Evolutionary conservation across 768 basidiomycete genomes (phyloP).

Genomic region (Boletus vermiculosoides): DNA sequence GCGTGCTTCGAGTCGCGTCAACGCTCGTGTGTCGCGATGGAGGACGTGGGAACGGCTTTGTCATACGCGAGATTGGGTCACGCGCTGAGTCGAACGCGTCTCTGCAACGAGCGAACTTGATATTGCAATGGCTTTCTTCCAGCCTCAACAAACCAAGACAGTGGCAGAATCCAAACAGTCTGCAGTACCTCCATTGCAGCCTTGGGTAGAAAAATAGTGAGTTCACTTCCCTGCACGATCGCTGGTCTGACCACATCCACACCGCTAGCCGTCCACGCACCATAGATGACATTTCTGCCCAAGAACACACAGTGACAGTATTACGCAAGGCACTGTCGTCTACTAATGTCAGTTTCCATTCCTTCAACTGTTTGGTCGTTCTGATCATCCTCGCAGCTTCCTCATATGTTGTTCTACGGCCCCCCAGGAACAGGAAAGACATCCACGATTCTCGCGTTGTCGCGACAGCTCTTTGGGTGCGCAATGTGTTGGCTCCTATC

Average conservation of each 20-base stretch:
- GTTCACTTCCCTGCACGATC: constrained; percentile 22
- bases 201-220: constrained; percentile 99
- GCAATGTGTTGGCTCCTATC: constrained; percentile 19
- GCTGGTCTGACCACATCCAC: constrained; percentile 6
- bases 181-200: constrained; percentile 63
- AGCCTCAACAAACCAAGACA: constrained; percentile 41
- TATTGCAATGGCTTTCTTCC: constrained; percentile 67
- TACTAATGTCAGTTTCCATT: constrained; percentile 66
- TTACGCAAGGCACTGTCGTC: constrained; percentile 87
- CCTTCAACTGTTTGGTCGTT: background rate
- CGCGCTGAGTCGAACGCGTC: constrained; percentile 46
- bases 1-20: constrained; percentile 17
- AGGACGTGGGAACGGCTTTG: constrained; percentile 31
- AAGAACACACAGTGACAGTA: constrained; percentile 94
- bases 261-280: constrained; percentile 84
- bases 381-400: constrained; percentile 59
- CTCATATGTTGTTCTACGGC: constrained; percentile 99
- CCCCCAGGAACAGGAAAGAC: constrained; percentile 99
- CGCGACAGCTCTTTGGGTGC: constrained; percentile 93
- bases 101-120: background rate
- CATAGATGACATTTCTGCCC: constrained; percentile 96
- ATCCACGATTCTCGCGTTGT: constrained; percentile 91
- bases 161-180: constrained; percentile 42
- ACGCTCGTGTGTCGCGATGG: constrained; percentile 16
- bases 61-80: constrained; percentile 41